Conservation (phyloP, 768 basidiomycete species). For the Lentinula detonsa region DNA sequence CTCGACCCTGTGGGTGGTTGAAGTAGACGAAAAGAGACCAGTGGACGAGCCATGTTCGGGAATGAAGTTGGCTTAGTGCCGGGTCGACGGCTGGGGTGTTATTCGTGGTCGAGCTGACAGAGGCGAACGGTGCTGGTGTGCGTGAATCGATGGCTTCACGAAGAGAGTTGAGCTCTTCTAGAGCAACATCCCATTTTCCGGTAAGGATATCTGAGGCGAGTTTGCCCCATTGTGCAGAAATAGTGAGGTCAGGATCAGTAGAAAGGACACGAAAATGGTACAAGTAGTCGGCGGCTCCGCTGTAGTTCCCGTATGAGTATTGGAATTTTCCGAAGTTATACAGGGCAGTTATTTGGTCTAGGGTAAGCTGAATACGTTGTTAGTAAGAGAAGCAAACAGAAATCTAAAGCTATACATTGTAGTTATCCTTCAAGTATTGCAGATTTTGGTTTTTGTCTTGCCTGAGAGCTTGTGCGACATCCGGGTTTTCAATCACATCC, state of each 20-base stretch:
- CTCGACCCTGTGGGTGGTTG: slow-evolving; percentile 90
- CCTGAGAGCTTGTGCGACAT: slow-evolving; percentile 88
- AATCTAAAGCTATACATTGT: slow-evolving; percentile 50
- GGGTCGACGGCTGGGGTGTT: slow-evolving; percentile 41
- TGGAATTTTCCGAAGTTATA: slow-evolving; percentile 99
- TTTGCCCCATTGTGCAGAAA: slow-evolving; percentile 98
- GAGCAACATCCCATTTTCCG: slow-evolving; percentile 91
- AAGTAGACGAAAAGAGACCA: slow-evolving; percentile 99
- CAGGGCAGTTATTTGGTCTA: slow-evolving; percentile 91
- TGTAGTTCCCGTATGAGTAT: slow-evolving; percentile 98
- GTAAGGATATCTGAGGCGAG: slow-evolving; percentile 94
- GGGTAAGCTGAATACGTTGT: slow-evolving; percentile 58
- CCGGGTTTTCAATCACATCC: slow-evolving; percentile 95
- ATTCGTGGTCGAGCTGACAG: slow-evolving; percentile 24
- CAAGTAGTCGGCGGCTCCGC: slow-evolving; percentile 92
- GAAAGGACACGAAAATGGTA: slow-evolving; percentile 99
- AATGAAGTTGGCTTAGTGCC: slow-evolving; percentile 85
- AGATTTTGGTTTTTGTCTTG: slow-evolving; percentile 98
- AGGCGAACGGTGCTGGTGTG: slow-evolving; percentile 34
- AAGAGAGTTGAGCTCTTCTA: slow-evolving; percentile 93
- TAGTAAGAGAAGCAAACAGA: slow-evolving; percentile 4
- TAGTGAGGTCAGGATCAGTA: slow-evolving; percentile 87
- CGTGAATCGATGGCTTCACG: slow-evolving; percentile 88
- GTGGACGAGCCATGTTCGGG: slow-evolving; percentile 93
- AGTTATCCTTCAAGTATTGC: slow-evolving; percentile 90